Conservation (phyloP, 208 protist species). For the Crithidia expoeki region DNA sequence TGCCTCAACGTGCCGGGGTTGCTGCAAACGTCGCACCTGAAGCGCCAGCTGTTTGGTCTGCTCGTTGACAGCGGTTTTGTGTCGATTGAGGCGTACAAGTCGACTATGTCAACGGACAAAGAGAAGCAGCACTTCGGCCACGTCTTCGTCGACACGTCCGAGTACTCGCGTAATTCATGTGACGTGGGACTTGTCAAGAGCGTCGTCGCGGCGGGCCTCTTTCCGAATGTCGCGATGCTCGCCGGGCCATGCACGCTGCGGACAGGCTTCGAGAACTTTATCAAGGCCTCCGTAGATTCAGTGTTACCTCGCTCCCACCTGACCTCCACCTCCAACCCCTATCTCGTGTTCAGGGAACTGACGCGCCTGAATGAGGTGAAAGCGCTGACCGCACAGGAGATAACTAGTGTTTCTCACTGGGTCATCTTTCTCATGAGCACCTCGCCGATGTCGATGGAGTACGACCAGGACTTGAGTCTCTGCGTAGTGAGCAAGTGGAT, state of each 20-base stretch:
- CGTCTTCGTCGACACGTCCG: slow-evolving; percentile 69
- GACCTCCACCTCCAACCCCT: slow-evolving; percentile 50
- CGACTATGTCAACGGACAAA: background rate
- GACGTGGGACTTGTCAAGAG: slow-evolving; percentile 77
- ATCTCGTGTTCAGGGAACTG: slow-evolving; percentile 75
- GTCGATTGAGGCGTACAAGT: background rate
- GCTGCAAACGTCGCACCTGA: slow-evolving; percentile 57
- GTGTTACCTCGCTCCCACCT: slow-evolving; percentile 40
- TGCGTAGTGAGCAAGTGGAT: slow-evolving; percentile 78
- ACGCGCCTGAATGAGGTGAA: slow-evolving; percentile 34
- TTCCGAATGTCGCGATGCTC: slow-evolving; percentile 73
- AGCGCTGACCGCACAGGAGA: slow-evolving; percentile 39
- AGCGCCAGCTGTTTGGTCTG: slow-evolving; percentile 79
- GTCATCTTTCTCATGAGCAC: slow-evolving; percentile 71
- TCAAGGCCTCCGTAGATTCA: slow-evolving; percentile 43
- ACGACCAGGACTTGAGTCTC: slow-evolving; percentile 60
- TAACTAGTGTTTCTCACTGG: slow-evolving; percentile 74
- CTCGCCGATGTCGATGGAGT: slow-evolving; percentile 49
- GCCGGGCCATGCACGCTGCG: slow-evolving; percentile 49
- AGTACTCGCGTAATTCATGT: slow-evolving; percentile 53
- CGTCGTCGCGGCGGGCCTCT: slow-evolving; percentile 57
- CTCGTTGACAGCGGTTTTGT: slow-evolving; percentile 62
- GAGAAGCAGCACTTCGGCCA: background rate
- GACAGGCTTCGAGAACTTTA: slow-evolving; percentile 52
- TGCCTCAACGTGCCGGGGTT: slow-evolving; percentile 70